Base-by-base conservation (phyloP, 345 rosid species). In the Eucalyptus victrix region DNA sequence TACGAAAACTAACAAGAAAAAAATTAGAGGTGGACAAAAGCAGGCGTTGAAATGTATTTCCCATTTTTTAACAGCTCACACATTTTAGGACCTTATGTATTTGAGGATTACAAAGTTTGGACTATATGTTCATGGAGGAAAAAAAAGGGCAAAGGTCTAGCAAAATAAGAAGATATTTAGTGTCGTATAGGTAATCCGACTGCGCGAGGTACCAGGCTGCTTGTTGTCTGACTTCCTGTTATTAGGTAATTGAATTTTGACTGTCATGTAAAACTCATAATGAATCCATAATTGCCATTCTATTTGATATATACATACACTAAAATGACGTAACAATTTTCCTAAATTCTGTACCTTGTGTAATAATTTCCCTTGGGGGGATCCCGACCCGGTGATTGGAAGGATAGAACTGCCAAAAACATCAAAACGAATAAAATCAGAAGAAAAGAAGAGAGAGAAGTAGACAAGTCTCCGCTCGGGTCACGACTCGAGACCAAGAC, bases 401-500 rank as follows among this genome's bases (percentile, higher is more conserved):
- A 53, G 9, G 23, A 53, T 0, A 53, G 9, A 53, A 18, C 56
- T 53, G 23, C 9, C 23, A 51, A 53, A 53, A 49, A 49, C 23
- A n/a, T 67, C 40, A 15, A n/a, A n/a, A 15, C 80, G 40, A 32
- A 54, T 54, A 54, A 23, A 9, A 23, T 23, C 0, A 54, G 2
- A 54, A 21, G 26, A 21, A 54, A 54, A 21, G 26, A 2, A 54
- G 2, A 54, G 3, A 21, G 60, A 54, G 23, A 18, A 51, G 23
- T 18, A 51, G 54, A 51, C 54, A 18, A 51, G 54, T 7, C 4
- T 18, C 0, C 54, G 0, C 9, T 7, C 21, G 54, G 8, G 21
- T 3, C 21, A 6, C 0, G 21, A 53, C 58, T 53, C 56, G 0
- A 51, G 23, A 18, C 24, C 0, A 1, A 19, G 24, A 53, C 58